Evolutionary conservation across 176 grass and related monocot genomes (phyloP), one percentile per base, ranked within the genome.

Genomic region (Bromus sterilis): DNA sequence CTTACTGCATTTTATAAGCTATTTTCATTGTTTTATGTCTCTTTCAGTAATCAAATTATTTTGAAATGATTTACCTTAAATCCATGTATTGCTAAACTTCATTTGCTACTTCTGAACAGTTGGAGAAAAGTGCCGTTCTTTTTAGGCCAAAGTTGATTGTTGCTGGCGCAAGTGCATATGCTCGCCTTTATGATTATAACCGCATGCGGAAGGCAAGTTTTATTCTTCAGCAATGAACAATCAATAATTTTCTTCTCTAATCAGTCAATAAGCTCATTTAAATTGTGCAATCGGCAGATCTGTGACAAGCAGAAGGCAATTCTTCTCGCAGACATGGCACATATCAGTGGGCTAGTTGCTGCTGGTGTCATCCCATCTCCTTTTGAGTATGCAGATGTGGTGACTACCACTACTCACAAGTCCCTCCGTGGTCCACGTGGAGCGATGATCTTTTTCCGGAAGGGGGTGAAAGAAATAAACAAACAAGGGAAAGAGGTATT

Each of bases 381-480:
- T 80, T 99, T 99, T 76, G 96, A 99, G 49, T 90, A 96, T 79
- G 97, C 97, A 66, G 97, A 99, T 99, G 85, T 99, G 16, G 91
- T 96, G 56, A 99, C 97, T 57, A 99, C 97, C 35, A 99, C 97
- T 35, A 99, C 97, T 76, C 97, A 99, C 87, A 99, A 99, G 74
- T 99, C 97, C 76, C 89, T 99, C 48, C 93, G 97, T 82, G 97
- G 97, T 37, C 97, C 97, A 76, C 88, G 97, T 84, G 97, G 97
- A 58, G 97, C 97, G 68, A 99, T 99, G 97, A 99, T 99, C 85
- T 99, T 99, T 82, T 99, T 87, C 86, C 89, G 91, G 83, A 99
- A 99, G 58, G 97, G 96, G 23, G 74, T 95, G 15, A 99, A 95
- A 86, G 97, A 93, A 89, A 82, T 96, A 86, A 99, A 95, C 42